Evolutionary conservation across 1,139 yeast species (phyloP).

Genomic region (Arxiozyma slooffiae): DNA sequence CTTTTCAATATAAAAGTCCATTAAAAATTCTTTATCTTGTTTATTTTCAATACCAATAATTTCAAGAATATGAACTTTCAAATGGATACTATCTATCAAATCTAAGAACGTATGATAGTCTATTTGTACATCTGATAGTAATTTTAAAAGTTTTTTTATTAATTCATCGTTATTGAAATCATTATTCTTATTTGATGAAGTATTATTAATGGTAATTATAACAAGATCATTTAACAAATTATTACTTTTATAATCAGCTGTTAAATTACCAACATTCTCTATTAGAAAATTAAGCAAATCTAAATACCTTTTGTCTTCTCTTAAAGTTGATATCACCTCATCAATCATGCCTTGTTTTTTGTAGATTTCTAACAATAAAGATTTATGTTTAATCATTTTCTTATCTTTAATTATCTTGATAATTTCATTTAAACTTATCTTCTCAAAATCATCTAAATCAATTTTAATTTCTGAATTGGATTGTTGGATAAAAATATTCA

Average conservation of each 20-base stretch:
- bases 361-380: conserved; percentile 16
- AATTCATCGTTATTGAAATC: conserved; percentile 3
- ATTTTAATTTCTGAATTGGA: conserved; percentile 7
- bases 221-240: conserved; percentile 12
- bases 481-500: conserved; percentile 13
- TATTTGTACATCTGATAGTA: conserved; percentile 10
- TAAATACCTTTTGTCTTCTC: conserved; percentile 6
- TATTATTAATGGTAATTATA: conserved; percentile 6
- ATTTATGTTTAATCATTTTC: conserved; percentile 5
- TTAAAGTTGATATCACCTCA: conserved; percentile 12
- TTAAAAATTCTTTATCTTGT: conserved; percentile 20
- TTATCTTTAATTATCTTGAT: conserved; percentile 5
- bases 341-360: conserved; percentile 9
- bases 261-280: conserved; percentile 9
- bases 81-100: conserved; percentile 9
- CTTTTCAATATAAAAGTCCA: conserved; percentile 21
- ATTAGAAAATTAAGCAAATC: conserved; percentile 11
- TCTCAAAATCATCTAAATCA: conserved; percentile 15
- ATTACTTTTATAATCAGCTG: conserved; percentile 10
- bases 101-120: conserved; percentile 13
- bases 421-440: conserved; percentile 16
- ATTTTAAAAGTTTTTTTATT: conserved; percentile 7
- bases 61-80: conserved; percentile 23
- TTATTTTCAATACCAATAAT: conserved; percentile 15
- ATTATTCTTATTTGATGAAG: not conserved